phyloP scores from a whole-genome alignment of 192 early-diverging fungal genomes.

The Tieghemiomyces parasiticus region DNA sequence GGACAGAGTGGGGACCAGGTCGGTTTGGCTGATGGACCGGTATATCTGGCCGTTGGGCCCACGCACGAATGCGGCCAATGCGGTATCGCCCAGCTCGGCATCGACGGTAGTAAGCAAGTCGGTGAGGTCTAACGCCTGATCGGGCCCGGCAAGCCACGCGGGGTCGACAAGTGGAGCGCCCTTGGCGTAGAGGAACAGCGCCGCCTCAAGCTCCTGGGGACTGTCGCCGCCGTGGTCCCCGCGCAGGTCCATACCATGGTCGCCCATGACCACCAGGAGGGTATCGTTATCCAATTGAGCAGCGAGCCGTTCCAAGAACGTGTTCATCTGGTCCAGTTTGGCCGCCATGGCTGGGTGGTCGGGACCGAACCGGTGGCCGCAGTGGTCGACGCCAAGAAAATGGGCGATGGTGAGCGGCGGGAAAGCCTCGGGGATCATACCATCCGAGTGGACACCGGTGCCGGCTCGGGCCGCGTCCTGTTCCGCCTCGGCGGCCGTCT shows the following conservation, averaged over 20 bases:
- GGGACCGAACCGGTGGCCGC: conserved; percentile 83
- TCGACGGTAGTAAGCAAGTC: background rate
- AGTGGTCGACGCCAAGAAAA: conserved; percentile 92
- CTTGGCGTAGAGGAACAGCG: conserved; percentile 69
- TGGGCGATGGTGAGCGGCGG: conserved; percentile 87
- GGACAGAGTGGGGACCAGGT: conserved; percentile 76
- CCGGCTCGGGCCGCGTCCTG: background rate
- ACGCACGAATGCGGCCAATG: background rate
- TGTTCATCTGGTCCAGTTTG: conserved; percentile 81
- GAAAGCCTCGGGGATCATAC: background rate
- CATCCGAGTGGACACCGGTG: too few relatives aligned
- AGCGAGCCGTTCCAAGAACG: conserved; percentile 48
- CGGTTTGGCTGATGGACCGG: conserved; percentile 74
- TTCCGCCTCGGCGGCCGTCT: background rate
- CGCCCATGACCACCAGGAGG: conserved; percentile 78
- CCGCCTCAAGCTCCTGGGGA: conserved; percentile 74
- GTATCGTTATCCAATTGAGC: conserved; percentile 59
- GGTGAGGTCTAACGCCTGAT: too few relatives aligned
- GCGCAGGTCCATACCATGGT: conserved; percentile 92
- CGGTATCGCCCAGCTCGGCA: background rate
- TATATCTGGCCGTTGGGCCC: background rate
- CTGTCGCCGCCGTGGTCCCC: conserved; percentile 97
- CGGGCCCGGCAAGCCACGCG: background rate
- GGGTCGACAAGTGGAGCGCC: conserved; percentile 11
- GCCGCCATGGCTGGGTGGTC: conserved; percentile 67